Evolutionary conservation across 163 green algal genomes (phyloP).

Genomic region (Chlamydomonas reinhardtii): DNA sequence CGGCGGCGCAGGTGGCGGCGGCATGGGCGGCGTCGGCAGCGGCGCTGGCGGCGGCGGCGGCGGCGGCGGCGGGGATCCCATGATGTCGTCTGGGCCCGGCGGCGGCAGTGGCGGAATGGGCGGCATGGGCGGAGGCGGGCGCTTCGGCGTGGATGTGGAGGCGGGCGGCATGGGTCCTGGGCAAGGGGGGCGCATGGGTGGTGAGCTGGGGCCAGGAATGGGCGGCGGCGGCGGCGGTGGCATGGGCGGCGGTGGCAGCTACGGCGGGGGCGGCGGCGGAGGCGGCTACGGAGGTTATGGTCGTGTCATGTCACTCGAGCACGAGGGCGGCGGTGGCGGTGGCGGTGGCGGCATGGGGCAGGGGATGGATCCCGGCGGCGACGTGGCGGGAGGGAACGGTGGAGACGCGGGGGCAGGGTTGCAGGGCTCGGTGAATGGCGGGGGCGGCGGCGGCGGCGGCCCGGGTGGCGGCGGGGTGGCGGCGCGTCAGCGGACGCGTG

Average conservation of each 20-base stretch:
- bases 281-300: not conserved
- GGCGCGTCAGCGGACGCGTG: slow-evolving; percentile 27
- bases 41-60: not conserved
- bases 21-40: not conserved
- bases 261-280: not conserved
- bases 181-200: not conserved
- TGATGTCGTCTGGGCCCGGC: not conserved
- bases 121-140: not conserved
- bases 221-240: not conserved
- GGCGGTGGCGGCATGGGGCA: not conserved
- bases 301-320: not conserved
- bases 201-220: not conserved
- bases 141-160: not conserved
- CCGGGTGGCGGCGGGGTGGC: not conserved
- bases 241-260: not conserved
- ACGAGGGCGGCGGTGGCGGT: not conserved
- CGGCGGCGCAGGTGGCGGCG: not conserved
- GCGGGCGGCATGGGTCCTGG: no score
- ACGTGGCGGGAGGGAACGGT: not conserved
- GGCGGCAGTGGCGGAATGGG: not conserved
- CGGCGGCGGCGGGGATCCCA: not conserved
- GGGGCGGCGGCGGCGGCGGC: not conserved
- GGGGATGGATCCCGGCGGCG: no score
- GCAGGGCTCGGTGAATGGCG: not conserved
- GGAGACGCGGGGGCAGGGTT: not conserved